Conservation (phyloP, 2,329 filamentous ascomycete species). For the Fusarium humuli region DNA sequence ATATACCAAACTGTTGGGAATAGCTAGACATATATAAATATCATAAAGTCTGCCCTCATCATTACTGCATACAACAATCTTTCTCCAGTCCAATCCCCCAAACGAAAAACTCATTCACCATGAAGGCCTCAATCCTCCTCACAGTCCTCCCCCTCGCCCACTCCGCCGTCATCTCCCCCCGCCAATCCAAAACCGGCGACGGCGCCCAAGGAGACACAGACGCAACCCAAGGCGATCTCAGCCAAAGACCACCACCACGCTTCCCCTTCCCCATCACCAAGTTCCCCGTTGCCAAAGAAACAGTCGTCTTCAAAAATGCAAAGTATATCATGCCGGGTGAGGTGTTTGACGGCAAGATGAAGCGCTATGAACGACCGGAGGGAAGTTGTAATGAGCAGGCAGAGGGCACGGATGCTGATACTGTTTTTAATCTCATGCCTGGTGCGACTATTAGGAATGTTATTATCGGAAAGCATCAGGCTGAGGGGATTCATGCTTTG, state of each 20-base stretch:
- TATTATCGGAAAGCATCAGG: constrained; percentile 54
- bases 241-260: constrained; percentile 45
- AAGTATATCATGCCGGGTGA: constrained; percentile 51
- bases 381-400: constrained; percentile 58
- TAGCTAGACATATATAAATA: background rate
- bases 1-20: background rate
- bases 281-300: constrained; percentile 47
- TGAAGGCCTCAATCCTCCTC: constrained; percentile 43
- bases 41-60: background rate
- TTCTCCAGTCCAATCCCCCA: no score
- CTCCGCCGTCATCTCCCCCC: constrained; percentile 25
- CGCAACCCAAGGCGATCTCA: constrained; percentile 45
- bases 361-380: constrained; percentile 53
- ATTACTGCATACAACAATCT: no score
- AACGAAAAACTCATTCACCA: constrained; percentile 14
- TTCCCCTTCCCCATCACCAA: constrained; percentile 49
- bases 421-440: constrained; percentile 53
- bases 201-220: constrained; percentile 39
- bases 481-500: constrained; percentile 49
- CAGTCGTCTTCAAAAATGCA: constrained; percentile 42
- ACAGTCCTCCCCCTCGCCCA: constrained; percentile 39
- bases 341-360: constrained; percentile 52
- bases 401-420: constrained; percentile 56
- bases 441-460: constrained; percentile 54
- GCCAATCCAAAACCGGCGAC: constrained; percentile 42